Evolutionary conservation across 306 rosid species (phyloP), one percentile per base, ranked within the genome.

Genomic region (Fagus crenata): DNA sequence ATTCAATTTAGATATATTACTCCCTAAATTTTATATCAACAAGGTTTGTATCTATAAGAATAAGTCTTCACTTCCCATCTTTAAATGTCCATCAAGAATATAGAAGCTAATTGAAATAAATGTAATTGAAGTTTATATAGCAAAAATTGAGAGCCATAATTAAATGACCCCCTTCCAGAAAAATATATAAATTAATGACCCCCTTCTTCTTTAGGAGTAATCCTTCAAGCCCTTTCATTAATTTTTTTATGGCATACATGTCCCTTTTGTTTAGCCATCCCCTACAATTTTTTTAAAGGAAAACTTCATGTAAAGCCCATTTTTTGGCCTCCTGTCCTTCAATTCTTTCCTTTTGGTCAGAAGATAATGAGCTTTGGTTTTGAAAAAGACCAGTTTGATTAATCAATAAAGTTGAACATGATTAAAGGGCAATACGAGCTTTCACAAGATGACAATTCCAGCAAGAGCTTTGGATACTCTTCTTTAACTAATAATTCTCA

Each of bases 321-420:
- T 58, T 28, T 58, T 58, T 28, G 14, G 64, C 64, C 64, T 58
- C 64, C 64, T 58, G 64, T 2, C 64, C 64, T 58, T 58, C 9
- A 28, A 28, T 28, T 28, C 36, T 28, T 8, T 1, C 64, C 36
- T 58, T 58, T 58, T 6, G 64, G 37, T 58, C 32, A 46, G 11
- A 46, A 46, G 51, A 46, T 46, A 46, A 46, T 46, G 51, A 46
- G 51, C 51, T 46, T 46, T 12, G 51, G 4, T 46, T 46, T 46
- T 46, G 51, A 46, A 46, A 46, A 46, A 46, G 51, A 46, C 59
- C 22, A 53, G 13, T 58, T 58, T n/a, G 36, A 32, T 32, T 8
- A 33, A 4, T 61, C n/a, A 59, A 59, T 35, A 61, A 61, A 63
- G 43, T 3, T 35, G 42, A 17, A 0, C 42, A 63, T 63, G 43